Conservation (phyloP, 169 alveolate genomes). For the Plasmodium vivax region DNA sequence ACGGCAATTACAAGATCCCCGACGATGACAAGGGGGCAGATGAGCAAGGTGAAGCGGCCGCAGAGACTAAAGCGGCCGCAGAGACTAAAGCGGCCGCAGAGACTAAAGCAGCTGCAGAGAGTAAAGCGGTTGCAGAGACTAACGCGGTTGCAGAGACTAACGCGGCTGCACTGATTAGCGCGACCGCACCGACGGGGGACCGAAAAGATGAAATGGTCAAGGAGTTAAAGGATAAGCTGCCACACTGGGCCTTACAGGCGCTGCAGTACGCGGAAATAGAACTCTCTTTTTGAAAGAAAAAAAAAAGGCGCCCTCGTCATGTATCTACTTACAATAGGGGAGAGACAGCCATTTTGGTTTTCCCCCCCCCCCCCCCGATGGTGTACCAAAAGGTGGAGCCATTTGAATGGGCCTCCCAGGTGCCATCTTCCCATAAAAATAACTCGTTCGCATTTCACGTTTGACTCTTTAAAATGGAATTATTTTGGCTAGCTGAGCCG, state of each 20-base stretch:
- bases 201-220: constrained; percentile 4
- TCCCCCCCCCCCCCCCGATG: not conserved
- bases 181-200: no score
- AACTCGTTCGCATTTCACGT: not conserved
- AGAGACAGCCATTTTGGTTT: not conserved
- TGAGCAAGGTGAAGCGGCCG: no score
- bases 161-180: no score
- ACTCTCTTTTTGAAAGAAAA: constrained; percentile 27
- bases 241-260: constrained; percentile 91
- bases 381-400: not conserved
- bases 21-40: constrained; percentile 34
- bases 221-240: constrained; percentile 80
- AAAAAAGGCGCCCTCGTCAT: not conserved
- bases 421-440: not conserved
- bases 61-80: no score
- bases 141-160: no score
- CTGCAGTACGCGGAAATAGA: constrained; percentile 67
- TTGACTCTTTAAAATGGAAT: not conserved
- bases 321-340: not conserved
- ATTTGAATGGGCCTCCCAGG: not conserved
- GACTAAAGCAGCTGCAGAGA: no score
- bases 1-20: constrained; percentile 83
- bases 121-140: no score
- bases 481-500: not conserved
- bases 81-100: no score